Evolutionary conservation across 371 early-diverging fungal species (phyloP), one percentile per base, ranked within the genome.

Genomic region (Mortierella sp.): DNA sequence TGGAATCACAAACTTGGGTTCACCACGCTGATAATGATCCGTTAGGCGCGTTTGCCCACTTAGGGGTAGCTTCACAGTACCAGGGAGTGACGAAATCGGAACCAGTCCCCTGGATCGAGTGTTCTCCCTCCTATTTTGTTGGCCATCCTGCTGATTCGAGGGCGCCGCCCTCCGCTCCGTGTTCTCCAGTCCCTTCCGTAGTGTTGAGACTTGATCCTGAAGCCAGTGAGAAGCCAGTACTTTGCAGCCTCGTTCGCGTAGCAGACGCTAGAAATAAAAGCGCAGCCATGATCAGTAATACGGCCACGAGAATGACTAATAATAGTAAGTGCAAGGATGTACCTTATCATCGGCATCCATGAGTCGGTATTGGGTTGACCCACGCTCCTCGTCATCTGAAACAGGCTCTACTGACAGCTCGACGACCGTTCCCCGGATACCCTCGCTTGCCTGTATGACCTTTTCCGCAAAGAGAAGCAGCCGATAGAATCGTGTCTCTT

Each of bases 291-390:
- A n/a, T n/a, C n/a, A n/a, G n/a, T n/a, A n/a, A n/a, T n/a, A n/a
- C n/a, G n/a, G n/a, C n/a, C 8, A 27, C 15, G 30, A n/a, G 14
- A 19, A 19, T 9, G 23, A 56, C 14, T 51, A 2, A 51, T 5
- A 26, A 43, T 42, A 12, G 17, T 9, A 19, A 0, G n/a, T n/a
- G n/a, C n/a, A n/a, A n/a, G n/a, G 9, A 23, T 27, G 17, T 56
- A 75, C 70, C 76, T 69, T 75, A 27, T 75, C 69, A 12, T 75
- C 76, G 1, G 76, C 69, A 61, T 75, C 76, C 54, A 75, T 7
- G 14, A 75, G 43, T 19, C 61, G 60, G 49, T 68, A 75, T 21
- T 57, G 43, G 1, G 43, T 43, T 4, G 27, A 30, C 6, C 62
- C 57, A 7, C 37, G 50, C 14, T 50, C 56, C 26, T 60, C 50